A percentile compares a stretch with the other conserved stretches of the same genome.
These are phyloP conservation scores for Simplicillium sp. DNA, from an alignment of 2,329 filamentous ascomycete genomes.

Conservation along the genomic window DNA sequence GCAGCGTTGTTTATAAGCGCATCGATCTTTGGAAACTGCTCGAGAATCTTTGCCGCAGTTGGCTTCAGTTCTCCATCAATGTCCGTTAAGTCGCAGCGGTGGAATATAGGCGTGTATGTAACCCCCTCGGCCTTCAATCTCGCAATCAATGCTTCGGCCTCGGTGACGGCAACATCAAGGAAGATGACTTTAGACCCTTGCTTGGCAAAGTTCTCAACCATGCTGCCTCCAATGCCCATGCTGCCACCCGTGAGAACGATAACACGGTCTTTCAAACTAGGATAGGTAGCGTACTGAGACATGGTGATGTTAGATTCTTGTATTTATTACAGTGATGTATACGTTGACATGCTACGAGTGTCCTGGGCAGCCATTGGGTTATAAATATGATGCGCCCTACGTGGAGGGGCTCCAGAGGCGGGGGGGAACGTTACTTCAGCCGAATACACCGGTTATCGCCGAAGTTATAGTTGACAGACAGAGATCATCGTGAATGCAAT, in stretches of 20 bases:
- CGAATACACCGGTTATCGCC: no score
- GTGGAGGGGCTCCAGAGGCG: no score
- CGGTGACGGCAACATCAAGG: constrained; percentile 22
- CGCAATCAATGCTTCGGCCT: constrained; percentile 16
- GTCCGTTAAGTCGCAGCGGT: constrained; percentile 27
- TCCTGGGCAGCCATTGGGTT: no score
- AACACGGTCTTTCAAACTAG: constrained; percentile 21
- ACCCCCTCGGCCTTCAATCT: constrained; percentile 6
- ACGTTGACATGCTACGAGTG: no score
- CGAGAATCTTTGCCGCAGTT: constrained; percentile 19
- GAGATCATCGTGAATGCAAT: no score
- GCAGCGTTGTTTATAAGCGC: constrained; percentile 87
- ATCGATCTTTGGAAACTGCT: constrained; percentile 49
- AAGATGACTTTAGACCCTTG: constrained; percentile 29
- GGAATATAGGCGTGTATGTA: constrained; percentile 19
- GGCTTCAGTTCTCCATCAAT: constrained; percentile 15
- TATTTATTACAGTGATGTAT: no score
- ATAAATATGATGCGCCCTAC: not conserved
- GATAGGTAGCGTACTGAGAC: constrained; percentile 18
- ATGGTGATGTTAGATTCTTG: not conserved
- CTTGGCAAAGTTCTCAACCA: constrained; percentile 26
- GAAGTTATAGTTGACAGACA: no score
- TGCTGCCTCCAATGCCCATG: constrained; percentile 28
- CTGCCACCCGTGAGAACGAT: constrained; percentile 30
- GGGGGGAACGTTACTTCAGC: no score